phyloP scores from a whole-genome alignment of 2,329 filamentous ascomycete species.

The Curvularia spicifera region DNA sequence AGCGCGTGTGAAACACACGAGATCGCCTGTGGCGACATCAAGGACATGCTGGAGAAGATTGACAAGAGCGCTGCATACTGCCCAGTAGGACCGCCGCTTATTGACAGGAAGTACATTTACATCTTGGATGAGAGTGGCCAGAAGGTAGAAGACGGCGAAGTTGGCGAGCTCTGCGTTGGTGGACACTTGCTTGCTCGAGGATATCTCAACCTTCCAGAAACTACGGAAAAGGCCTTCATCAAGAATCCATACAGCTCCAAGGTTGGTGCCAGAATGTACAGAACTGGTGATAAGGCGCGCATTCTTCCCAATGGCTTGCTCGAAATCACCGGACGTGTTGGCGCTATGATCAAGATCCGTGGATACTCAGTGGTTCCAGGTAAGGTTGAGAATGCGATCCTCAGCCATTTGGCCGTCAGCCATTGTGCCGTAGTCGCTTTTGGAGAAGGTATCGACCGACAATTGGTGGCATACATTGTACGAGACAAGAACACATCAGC shows the following conservation, averaged over 20 bases:
- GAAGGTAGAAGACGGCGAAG: slow-evolving; percentile 64
- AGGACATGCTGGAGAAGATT: slow-evolving; percentile 64
- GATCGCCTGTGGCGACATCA: slow-evolving; percentile 77
- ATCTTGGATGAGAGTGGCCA: slow-evolving; percentile 74
- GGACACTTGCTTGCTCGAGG: slow-evolving; percentile 75
- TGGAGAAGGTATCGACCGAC: slow-evolving; percentile 76
- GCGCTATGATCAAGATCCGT: slow-evolving; percentile 80
- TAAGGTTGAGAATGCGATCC: slow-evolving; percentile 76
- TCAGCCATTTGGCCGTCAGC: slow-evolving; percentile 71
- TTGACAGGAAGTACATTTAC: slow-evolving; percentile 70
- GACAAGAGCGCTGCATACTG: slow-evolving; percentile 70
- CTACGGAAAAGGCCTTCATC: slow-evolving; percentile 74
- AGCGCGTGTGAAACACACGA: slow-evolving; percentile 84
- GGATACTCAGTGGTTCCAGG: slow-evolving; percentile 80
- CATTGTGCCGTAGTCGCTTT: slow-evolving; percentile 75
- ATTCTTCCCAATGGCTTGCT: slow-evolving; percentile 71
- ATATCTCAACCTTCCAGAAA: slow-evolving; percentile 81
- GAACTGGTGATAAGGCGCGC: slow-evolving; percentile 74
- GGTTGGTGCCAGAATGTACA: slow-evolving; percentile 72
- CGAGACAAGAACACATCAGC: slow-evolving; percentile 65
- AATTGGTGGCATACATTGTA: slow-evolving; percentile 79
- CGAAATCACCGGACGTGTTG: slow-evolving; percentile 77
- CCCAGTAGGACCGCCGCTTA: slow-evolving; percentile 73
- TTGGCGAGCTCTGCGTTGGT: slow-evolving; percentile 77
- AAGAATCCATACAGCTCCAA: slow-evolving; percentile 67